Evolutionary conservation across 331 rosid species (phyloP), one percentile per base, ranked within the genome.

Genomic region (Malus hybrid): DNA sequence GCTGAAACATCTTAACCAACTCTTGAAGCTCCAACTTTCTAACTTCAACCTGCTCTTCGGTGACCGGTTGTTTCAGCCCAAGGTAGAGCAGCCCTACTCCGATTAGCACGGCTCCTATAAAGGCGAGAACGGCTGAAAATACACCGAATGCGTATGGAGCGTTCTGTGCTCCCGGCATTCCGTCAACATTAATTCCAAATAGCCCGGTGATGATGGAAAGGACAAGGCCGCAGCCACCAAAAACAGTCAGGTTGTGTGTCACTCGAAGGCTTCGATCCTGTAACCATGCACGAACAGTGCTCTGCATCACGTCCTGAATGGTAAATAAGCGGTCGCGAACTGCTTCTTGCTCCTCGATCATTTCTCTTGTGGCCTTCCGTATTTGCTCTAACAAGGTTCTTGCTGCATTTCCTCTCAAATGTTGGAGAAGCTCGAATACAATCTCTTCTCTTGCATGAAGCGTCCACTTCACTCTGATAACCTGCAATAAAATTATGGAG

Each of bases 321-420:
- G 93, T 94, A 80, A 94, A 94, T 60, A 94, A 78, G 73, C 99
- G 97, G 50, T 69, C 93, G 66, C 99, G 96, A 82, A 86, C 99
- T 60, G 97, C 99, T 87, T 94, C 99, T 84, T 94, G 96, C 88
- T 92, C 99, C 70, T 85, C 97, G 44, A 94, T 88, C 99, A 94
- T 94, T 79, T 88, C 82, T 73, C 99, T 84, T 56, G 90, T 84
- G 80, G 85, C 83, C 76, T 87, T 91, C 83, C 83, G 81, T 80
- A 81, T 70, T 70, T 87, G 78, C 42, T 87, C 88, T 27, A 90
- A 81, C 77, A 92, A 83, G 44, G 50, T 42, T 75, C 85, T 87
- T 65, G 97, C 75, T 20, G 80, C 80, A 74, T 71, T 82, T 79
- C 99, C 99, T 82, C 85, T 88, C 84, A 94, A 66, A 61, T 92